phyloP scores from a whole-genome alignment of 2,329 filamentous ascomycete genomes.

The Metarhizium humberi region DNA sequence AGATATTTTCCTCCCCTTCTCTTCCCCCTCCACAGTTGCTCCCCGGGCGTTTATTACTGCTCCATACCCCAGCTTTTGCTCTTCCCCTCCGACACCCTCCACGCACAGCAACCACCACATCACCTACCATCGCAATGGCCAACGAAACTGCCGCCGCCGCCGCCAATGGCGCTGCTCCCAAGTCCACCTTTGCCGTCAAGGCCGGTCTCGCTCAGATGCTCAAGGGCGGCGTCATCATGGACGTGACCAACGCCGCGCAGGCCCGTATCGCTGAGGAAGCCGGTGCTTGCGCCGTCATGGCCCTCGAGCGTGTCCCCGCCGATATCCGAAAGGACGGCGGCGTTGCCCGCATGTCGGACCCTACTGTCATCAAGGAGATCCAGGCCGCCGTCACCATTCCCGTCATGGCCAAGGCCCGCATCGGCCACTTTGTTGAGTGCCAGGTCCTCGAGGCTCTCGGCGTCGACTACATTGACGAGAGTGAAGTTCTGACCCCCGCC shows the following conservation, averaged over 20 bases:
- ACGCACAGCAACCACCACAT: not conserved
- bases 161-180: conserved; percentile 25
- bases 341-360: conserved; percentile 95
- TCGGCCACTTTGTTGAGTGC: conserved; percentile 96
- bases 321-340: conserved; percentile 90
- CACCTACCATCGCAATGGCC: conserved; percentile 17
- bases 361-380: conserved; percentile 88
- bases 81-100: not conserved
- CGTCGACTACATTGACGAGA: conserved; percentile 97
- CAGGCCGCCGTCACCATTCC: conserved; percentile 92
- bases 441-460: conserved; percentile 94
- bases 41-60: not conserved
- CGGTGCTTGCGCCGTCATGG: conserved; percentile 95
- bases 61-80: not conserved
- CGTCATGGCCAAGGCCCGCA: conserved; percentile 98
- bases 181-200: conserved; percentile 74
- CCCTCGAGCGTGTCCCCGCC: conserved; percentile 90
- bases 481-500: conserved; percentile 91
- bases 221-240: conserved; percentile 99
- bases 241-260: conserved; percentile 88
- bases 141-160: conserved; percentile 23
- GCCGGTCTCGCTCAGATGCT: conserved; percentile 94
- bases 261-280: conserved; percentile 96
- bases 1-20: not conserved
- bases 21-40: not conserved